Base-by-base conservation (phyloP, 352 stramenopile species). In the Pythium graminicola region DNA sequence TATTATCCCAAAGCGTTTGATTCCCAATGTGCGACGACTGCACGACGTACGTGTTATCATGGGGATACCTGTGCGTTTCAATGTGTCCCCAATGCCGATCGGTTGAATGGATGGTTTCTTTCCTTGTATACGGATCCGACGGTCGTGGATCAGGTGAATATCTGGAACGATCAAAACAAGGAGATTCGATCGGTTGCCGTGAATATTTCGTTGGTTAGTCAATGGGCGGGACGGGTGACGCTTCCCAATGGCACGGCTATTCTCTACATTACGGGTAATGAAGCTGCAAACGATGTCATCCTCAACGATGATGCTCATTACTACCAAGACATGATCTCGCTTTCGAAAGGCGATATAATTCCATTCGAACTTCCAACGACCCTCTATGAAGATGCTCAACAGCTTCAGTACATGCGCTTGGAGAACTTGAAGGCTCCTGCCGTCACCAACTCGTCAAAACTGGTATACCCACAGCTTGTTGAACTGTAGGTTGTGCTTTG, bases 51-150 rank as follows among this genome's bases (percentile, higher is more conserved):
- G 43, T 60, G 53, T 16, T 48, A 26, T 36, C 42, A 42, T 11
- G 53, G 53, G 17, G 43, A 52, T n/a, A 17, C 33, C 6, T 60
- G 53, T n/a, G 32, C 43, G 35, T 60, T 49, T 35, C 43, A 60
- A 22, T 60, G 53, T 17, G 33, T 60, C 20, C 27, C 53, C 17
- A 60, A 51, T 33, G 31, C 40, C 1, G 26, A 24, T 13, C 29
- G 6, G 16, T 22, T 27, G n/a, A 27, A 20, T 17, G 42, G 32
- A 4, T 60, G 53, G 53, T 47, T 49, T n/a, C 33, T 60, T 16
- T 47, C 53, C 23, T 20, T 60, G 3, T 60, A 54, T 27, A 19
- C 53, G 35, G 20, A 40, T 14, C 17, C n/a, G 1, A 17, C 32
- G n/a, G 44, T 48, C 14, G 6, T 60, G 7, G 43, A 60, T 20